Evolutionary conservation across 2,329 filamentous ascomycete species (phyloP).

Genomic region (Thermothelomyces thermophilus): DNA sequence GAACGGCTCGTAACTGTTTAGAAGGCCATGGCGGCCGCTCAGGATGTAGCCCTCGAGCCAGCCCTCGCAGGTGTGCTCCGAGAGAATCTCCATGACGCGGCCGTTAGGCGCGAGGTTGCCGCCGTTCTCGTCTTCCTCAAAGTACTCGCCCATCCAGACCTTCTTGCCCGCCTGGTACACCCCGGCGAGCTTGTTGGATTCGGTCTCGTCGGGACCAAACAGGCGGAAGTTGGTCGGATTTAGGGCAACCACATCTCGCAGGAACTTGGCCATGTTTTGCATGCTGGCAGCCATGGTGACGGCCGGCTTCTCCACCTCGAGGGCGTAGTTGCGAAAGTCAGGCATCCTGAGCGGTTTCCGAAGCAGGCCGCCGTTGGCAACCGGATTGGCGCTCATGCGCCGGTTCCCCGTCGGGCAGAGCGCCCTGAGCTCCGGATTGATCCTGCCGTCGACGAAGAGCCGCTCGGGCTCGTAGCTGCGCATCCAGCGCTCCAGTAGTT

Average conservation of each 20-base stretch:
- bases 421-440: constrained; percentile 44
- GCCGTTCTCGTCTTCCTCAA: constrained; percentile 58
- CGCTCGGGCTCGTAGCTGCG: constrained; percentile 46
- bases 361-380: no score
- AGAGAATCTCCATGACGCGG: constrained; percentile 61
- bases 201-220: constrained; percentile 60
- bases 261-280: constrained; percentile 48
- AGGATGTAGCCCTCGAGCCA: constrained; percentile 57
- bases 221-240: constrained; percentile 54
- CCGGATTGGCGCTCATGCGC: no score
- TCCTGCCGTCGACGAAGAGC: constrained; percentile 47
- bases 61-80: constrained; percentile 59
- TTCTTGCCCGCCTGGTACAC: constrained; percentile 51
- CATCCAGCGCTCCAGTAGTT: constrained; percentile 53
- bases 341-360: no score
- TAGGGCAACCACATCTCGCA: constrained; percentile 48
- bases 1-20: constrained; percentile 63
- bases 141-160: no score
- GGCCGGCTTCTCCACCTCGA: constrained; percentile 43
- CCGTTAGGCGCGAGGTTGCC: no score
- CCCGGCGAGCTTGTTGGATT: constrained; percentile 58
- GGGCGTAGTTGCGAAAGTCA: no score
- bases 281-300: constrained; percentile 52
- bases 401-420: constrained; percentile 46
- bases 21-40: constrained; percentile 55